Conservation (phyloP, 2,329 filamentous ascomycete genomes). For the Aspergillus tamarii region DNA sequence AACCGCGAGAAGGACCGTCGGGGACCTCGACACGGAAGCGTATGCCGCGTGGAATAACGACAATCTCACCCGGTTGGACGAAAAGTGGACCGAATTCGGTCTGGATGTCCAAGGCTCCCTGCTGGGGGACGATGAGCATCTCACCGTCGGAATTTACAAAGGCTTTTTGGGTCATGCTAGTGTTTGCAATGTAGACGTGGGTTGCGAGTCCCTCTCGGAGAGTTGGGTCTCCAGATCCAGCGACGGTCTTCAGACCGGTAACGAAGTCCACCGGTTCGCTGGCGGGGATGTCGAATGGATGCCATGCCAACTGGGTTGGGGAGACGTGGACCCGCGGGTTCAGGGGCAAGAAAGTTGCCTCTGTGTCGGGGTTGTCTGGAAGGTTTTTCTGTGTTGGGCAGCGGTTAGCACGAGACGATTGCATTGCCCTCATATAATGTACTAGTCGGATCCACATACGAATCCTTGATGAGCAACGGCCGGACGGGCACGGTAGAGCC, state of each 20-base stretch:
- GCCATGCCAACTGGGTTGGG: constrained; percentile 62
- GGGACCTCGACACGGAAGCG: constrained; percentile 64
- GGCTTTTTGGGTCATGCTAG: constrained; percentile 59
- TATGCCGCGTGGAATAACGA: constrained; percentile 68
- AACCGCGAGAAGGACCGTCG: constrained; percentile 64
- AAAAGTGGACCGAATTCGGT: constrained; percentile 68
- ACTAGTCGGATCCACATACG: constrained; percentile 27
- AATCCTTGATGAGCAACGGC: constrained; percentile 60
- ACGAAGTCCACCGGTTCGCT: constrained; percentile 59
- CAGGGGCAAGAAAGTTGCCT: constrained; percentile 39
- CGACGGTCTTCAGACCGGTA: constrained; percentile 57
- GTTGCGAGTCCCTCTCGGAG: constrained; percentile 60
- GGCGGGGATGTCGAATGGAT: constrained; percentile 57
- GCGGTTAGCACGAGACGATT: constrained; percentile 5
- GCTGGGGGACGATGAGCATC: constrained; percentile 66
- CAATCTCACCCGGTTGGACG: constrained; percentile 70
- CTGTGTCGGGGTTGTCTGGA: constrained; percentile 41
- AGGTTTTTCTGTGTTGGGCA: constrained; percentile 47
- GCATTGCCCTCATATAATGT: not conserved
- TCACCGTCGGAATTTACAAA: constrained; percentile 69
- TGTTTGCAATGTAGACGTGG: constrained; percentile 59
- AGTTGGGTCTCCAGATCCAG: constrained; percentile 60
- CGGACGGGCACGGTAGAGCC: constrained; percentile 61
- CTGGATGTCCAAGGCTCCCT: constrained; percentile 67
- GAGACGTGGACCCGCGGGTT: constrained; percentile 59